phyloP scores from a whole-genome alignment of 805 yeast species.

The Saccharomyces eubayanus region DNA sequence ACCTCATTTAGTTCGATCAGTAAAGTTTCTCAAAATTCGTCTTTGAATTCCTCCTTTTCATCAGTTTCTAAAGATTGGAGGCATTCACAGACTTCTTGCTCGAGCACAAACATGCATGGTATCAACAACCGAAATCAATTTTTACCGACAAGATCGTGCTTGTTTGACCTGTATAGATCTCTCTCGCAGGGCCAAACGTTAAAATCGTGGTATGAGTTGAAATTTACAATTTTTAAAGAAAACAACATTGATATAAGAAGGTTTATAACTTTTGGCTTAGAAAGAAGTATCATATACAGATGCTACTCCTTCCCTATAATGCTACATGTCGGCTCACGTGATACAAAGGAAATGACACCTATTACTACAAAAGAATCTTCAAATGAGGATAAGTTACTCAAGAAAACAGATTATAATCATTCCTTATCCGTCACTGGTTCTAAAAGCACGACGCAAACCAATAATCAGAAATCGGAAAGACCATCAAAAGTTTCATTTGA shows the following conservation, averaged over 20 bases:
- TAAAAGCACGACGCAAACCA: background rate
- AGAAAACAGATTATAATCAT: background rate
- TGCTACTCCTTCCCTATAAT: constrained; percentile 69
- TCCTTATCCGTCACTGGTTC: background rate
- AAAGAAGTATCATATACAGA: constrained; percentile 74
- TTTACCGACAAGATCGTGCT: constrained; percentile 53
- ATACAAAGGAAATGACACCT: constrained; percentile 11
- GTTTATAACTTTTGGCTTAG: constrained; percentile 78
- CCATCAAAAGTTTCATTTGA: constrained; percentile 23
- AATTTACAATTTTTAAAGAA: constrained; percentile 42
- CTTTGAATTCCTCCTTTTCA: constrained; percentile 1
- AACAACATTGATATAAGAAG: constrained; percentile 70
- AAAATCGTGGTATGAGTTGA: constrained; percentile 72
- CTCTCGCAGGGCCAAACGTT: constrained; percentile 71
- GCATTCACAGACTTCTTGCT: constrained; percentile 12
- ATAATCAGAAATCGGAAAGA: constrained; percentile 6
- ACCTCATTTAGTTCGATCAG: constrained; percentile 20
- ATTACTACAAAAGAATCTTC: constrained; percentile 16
- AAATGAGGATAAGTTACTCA: background rate
- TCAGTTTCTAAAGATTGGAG: constrained; percentile 5
- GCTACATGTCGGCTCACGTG: constrained; percentile 15
- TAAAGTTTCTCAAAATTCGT: constrained; percentile 1
- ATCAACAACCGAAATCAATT: constrained; percentile 1
- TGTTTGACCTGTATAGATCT: constrained; percentile 69
- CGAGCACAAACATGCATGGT: constrained; percentile 9